phyloP scores from a whole-genome alignment of 495 filamentous ascomycete genomes.

The Cenococcum geophilum region DNA sequence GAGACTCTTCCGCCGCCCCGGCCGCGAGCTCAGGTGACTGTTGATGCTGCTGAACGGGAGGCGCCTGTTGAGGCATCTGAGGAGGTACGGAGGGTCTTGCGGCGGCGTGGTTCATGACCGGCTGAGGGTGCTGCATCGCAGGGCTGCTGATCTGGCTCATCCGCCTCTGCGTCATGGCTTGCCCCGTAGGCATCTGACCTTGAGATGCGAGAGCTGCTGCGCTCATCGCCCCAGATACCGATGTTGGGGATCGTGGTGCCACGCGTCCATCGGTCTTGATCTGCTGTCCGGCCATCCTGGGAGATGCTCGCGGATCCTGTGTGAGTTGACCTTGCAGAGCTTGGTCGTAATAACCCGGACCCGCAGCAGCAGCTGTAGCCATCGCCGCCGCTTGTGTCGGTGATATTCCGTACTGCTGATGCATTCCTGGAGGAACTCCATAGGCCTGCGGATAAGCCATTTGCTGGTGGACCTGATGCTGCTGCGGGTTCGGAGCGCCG shows the following conservation, averaged over 20 bases:
- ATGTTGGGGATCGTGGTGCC: conserved; percentile 51
- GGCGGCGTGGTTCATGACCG: conserved; percentile 52
- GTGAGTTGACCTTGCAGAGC: conserved; percentile 41
- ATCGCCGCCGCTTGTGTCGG: conserved; percentile 60
- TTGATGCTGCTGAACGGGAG: conserved; percentile 56
- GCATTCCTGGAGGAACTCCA: conserved; percentile 50
- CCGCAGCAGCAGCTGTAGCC: conserved; percentile 63
- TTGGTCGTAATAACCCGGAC: conserved; percentile 56
- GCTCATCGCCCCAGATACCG: conserved; percentile 45
- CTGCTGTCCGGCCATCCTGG: conserved; percentile 47
- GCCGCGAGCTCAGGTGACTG: conserved; percentile 77
- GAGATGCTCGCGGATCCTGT: conserved; percentile 49
- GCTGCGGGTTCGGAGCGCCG: conserved; percentile 30
- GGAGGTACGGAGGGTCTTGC: conserved; percentile 26
- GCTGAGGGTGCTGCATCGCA: conserved; percentile 50
- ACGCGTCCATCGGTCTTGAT: conserved; percentile 54
- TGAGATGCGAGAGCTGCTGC: conserved; percentile 31
- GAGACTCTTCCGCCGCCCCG: conserved; percentile 72
- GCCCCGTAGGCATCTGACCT: conserved; percentile 33
- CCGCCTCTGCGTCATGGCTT: conserved; percentile 43
- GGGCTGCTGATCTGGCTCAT: conserved; percentile 61
- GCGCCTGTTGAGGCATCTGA: conserved; percentile 41
- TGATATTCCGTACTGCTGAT: conserved; percentile 51
- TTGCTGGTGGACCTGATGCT: conserved; percentile 47
- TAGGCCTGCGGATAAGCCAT: conserved; percentile 54